phyloP scores from a whole-genome alignment of 1,139 yeast species.

The Saccharomycopsis hybrid region DNA sequence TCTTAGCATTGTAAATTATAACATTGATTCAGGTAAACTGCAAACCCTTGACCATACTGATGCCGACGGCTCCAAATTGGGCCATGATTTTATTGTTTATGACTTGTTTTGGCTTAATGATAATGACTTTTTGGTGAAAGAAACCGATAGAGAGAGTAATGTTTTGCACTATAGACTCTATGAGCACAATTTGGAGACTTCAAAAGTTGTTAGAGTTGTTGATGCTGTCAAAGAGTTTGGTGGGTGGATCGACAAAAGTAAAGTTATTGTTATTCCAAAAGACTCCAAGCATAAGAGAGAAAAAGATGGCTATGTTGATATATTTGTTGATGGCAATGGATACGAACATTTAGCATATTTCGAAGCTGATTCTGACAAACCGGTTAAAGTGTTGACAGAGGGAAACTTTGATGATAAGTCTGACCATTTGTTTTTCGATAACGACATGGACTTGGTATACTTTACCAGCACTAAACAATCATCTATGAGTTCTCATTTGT shows the following conservation, averaged over 20 bases:
- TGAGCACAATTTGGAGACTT: constrained; percentile 30
- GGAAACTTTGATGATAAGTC: constrained; percentile 66
- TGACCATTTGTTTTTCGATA: constrained; percentile 50
- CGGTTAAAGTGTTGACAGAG: constrained; percentile 45
- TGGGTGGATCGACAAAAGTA: constrained; percentile 46
- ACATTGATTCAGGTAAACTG: constrained; percentile 30
- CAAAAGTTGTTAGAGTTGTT: constrained; percentile 35
- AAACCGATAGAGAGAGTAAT: constrained; percentile 68
- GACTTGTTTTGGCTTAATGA: constrained; percentile 66
- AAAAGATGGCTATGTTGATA: constrained; percentile 64
- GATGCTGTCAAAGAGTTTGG: constrained; percentile 38
- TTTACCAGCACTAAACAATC: constrained; percentile 55
- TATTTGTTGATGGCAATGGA: constrained; percentile 49
- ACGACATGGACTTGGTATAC: constrained; percentile 47
- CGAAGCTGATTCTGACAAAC: constrained; percentile 38
- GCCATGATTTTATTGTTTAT: constrained; percentile 53
- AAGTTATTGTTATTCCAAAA: constrained; percentile 27
- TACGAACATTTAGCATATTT: constrained; percentile 67
- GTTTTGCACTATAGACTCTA: constrained; percentile 45
- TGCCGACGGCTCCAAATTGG: constrained; percentile 25
- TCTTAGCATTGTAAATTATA: constrained; percentile 43
- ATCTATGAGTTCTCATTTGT: constrained; percentile 52
- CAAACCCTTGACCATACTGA: constrained; percentile 21
- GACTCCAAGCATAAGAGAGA: constrained; percentile 30
- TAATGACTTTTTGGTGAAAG: constrained; percentile 50